phyloP scores from a whole-genome alignment of 257 asterid species.

The Solanum raphanifolium region DNA sequence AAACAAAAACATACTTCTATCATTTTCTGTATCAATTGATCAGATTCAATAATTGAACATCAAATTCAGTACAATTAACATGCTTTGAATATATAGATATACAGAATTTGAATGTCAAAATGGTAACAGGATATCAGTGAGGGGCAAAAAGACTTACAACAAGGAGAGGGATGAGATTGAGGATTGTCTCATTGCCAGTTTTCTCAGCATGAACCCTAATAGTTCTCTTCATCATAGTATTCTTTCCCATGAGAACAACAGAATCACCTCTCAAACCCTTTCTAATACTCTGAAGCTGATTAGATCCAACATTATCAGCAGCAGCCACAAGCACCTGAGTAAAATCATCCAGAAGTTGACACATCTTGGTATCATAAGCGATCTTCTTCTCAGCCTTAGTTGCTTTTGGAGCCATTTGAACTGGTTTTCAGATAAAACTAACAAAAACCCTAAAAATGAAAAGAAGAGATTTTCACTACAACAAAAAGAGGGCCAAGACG shows the following conservation, averaged over 20 bases:
- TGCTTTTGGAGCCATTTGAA: slow-evolving; percentile 35
- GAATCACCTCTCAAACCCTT: slow-evolving; percentile 77
- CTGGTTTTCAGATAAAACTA: neutral
- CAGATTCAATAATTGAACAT: neutral
- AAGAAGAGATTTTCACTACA: slow-evolving; percentile 25
- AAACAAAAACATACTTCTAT: neutral
- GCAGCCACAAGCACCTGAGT: slow-evolving; percentile 61
- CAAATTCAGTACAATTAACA: neutral
- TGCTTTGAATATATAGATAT: neutral
- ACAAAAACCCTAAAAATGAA: slow-evolving; percentile 26
- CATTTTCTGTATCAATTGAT: neutral
- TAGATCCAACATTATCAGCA: slow-evolving; percentile 90
- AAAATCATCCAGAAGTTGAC: slow-evolving; percentile 70
- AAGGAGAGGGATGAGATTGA: slow-evolving; percentile 76
- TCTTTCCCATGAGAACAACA: slow-evolving; percentile 87
- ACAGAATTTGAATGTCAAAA: neutral
- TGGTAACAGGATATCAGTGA: neutral
- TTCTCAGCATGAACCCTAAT: slow-evolving; percentile 72
- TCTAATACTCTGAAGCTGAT: slow-evolving; percentile 74
- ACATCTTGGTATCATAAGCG: slow-evolving; percentile 64
- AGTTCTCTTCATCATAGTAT: slow-evolving; percentile 92
- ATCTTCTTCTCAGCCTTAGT: slow-evolving; percentile 81
- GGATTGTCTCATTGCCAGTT: slow-evolving; percentile 55
- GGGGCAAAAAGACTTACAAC: slow-evolving; percentile 30
- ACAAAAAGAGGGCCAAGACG: slow-evolving; percentile 71